phyloP scores from a whole-genome alignment of 768 basidiomycete species.

The Russula lepida region DNA sequence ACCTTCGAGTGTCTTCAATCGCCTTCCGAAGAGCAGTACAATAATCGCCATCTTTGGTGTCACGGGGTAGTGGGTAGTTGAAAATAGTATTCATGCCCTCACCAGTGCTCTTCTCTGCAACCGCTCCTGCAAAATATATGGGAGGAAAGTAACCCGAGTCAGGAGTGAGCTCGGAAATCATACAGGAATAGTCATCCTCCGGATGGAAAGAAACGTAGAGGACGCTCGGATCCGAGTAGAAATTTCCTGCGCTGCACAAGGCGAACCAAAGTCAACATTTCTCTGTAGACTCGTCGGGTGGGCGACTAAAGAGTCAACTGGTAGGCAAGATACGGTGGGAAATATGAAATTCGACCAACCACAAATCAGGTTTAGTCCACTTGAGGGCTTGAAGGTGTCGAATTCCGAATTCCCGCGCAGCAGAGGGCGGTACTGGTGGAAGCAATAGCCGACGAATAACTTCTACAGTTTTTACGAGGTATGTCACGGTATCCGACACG shows the following conservation, averaged over 20 bases:
- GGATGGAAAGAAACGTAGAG: constrained; percentile 30
- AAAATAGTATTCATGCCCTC: constrained; percentile 24
- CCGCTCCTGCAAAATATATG: constrained; percentile 28
- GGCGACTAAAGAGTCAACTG: constrained; percentile 20
- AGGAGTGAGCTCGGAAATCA: neutral
- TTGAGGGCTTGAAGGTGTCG: neutral
- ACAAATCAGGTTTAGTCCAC: constrained; percentile 11
- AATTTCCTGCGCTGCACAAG: constrained; percentile 25
- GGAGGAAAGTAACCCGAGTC: neutral
- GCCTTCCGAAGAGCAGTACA: constrained; percentile 22
- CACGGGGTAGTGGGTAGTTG: constrained; percentile 28
- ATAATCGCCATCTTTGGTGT: constrained; percentile 25
- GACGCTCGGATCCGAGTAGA: constrained; percentile 28
- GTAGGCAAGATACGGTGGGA: neutral
- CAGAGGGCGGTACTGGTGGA: constrained; percentile 26
- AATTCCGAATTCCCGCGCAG: constrained; percentile 21
- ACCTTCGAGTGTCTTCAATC: constrained; percentile 17
- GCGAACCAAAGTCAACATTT: neutral
- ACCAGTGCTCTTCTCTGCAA: constrained; percentile 24
- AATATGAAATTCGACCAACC: constrained; percentile 12
- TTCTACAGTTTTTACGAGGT: constrained; percentile 19
- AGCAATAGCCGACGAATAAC: constrained; percentile 25
- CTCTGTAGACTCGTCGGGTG: constrained; percentile 22
- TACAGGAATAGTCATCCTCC: constrained; percentile 29
- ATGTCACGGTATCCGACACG: neutral